These are phyloP conservation scores for Globisporangium cylindrosporum DNA, from an alignment of 352 stramenopile species.

Conservation along the genomic window DNA sequence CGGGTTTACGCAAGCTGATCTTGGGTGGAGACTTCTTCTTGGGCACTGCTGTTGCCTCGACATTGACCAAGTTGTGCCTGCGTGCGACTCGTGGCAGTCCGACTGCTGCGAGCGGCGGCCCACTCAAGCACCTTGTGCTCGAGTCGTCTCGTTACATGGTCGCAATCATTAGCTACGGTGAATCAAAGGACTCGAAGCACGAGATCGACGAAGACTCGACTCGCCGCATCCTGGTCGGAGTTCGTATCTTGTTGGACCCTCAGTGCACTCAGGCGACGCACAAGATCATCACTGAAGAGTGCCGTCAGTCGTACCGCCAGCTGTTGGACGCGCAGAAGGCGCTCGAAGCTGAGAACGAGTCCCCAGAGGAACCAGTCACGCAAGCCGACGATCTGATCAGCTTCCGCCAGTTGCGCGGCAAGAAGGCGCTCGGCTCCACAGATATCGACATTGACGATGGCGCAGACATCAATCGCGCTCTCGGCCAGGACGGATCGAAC, in stretches of 20 bases:
- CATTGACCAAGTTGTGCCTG: constrained; percentile 97
- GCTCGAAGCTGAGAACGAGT: constrained; percentile 58
- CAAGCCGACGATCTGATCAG: constrained; percentile 96
- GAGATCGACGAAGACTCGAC: constrained; percentile 93
- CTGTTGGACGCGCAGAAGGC: constrained; percentile 77
- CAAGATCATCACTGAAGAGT: constrained; percentile 80
- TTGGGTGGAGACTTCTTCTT: constrained; percentile 97
- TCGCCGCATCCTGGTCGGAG: constrained; percentile 94
- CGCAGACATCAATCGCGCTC: constrained; percentile 93
- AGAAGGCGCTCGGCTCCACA: constrained; percentile 89
- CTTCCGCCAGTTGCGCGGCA: constrained; percentile 94
- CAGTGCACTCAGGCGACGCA: constrained; percentile 56
- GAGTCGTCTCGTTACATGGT: constrained; percentile 75
- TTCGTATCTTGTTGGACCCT: constrained; percentile 94
- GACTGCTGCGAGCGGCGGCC: constrained; percentile 37
- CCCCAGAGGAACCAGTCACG: constrained; percentile 55
- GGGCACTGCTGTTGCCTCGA: constrained; percentile 88
- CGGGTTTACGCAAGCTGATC: constrained; percentile 86
- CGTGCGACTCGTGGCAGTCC: constrained; percentile 66
- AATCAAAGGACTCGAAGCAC: constrained; percentile 75
- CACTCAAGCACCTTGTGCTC: constrained; percentile 70
- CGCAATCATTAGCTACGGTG: constrained; percentile 65
- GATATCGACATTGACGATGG: constrained; percentile 99
- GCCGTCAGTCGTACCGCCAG: constrained; percentile 70
- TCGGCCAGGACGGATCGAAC: constrained; percentile 87